Evolutionary conservation across 768 basidiomycete genomes (phyloP).

Genomic region (Pleurotus ostreatus): DNA sequence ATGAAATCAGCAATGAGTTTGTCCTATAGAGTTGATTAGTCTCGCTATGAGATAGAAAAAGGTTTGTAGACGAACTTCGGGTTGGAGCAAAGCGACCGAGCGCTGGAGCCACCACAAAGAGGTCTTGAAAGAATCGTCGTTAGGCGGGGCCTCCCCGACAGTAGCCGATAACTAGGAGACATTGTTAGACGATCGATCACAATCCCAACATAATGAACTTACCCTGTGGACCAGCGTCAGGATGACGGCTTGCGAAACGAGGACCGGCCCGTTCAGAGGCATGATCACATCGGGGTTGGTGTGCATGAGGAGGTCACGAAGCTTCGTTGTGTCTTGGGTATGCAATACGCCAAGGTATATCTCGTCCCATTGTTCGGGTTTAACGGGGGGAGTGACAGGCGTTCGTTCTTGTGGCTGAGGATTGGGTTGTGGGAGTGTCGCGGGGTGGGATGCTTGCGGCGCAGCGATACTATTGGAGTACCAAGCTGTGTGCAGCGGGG

Average conservation of each 20-base stretch:
- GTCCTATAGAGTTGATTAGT: slow-evolving; percentile 40
- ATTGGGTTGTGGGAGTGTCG: slow-evolving; percentile 59
- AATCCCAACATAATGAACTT: slow-evolving; percentile 21
- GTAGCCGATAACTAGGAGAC: slow-evolving; percentile 60
- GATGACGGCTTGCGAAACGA: slow-evolving; percentile 81
- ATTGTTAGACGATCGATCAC: slow-evolving; percentile 5
- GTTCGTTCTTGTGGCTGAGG: slow-evolving; percentile 22
- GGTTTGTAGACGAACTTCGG: slow-evolving; percentile 45
- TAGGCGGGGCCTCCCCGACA: slow-evolving; percentile 71
- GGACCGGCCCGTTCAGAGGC: slow-evolving; percentile 65
- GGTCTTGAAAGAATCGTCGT: slow-evolving; percentile 78
- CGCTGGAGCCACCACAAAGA: slow-evolving; percentile 88
- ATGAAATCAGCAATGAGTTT: slow-evolving; percentile 81
- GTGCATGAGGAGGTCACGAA: slow-evolving; percentile 67
- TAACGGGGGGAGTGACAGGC: slow-evolving; percentile 45
- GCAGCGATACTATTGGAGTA: slow-evolving; percentile 63
- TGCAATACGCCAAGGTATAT: slow-evolving; percentile 74
- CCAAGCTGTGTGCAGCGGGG: slow-evolving; percentile 52
- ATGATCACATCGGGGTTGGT: slow-evolving; percentile 79
- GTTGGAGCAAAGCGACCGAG: slow-evolving; percentile 63
- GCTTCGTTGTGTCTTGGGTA: slow-evolving; percentile 68
- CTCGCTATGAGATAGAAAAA: not conserved
- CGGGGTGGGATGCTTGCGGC: slow-evolving; percentile 79
- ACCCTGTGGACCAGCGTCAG: slow-evolving; percentile 81
- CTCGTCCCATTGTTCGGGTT: slow-evolving; percentile 80